Base-by-base conservation (phyloP, 495 filamentous ascomycete species). In the Penicillium parvum region DNA sequence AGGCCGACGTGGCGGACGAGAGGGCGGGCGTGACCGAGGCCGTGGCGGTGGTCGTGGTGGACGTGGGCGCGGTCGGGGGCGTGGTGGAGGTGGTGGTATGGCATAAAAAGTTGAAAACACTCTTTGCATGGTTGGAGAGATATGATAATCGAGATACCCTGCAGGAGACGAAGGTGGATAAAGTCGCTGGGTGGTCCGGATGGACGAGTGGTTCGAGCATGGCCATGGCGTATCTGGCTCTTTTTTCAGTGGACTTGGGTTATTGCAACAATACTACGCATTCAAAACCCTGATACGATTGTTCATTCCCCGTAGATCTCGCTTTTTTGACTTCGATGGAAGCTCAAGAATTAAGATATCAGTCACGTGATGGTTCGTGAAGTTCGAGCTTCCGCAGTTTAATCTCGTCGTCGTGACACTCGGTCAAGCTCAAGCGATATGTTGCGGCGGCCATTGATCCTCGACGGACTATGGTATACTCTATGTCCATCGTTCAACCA, bases 381-480 rank as follows among this genome's bases (percentile, higher is more conserved):
- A 15, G 12, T n/a, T 14, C 28, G 28, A 15, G 12, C n/a, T n/a
- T n/a, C n/a, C n/a, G n/a, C n/a, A n/a, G n/a, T n/a, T n/a, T n/a
- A n/a, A 30, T 15, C 16, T 30, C 28, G 7, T 4, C n/a, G 28
- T 2, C 28, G 28, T 14, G 8, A 15, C 12, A 15, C 28, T 30
- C 28, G 5, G 28, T 30, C 2, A 30, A 30, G 28, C 25, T 30
- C 40, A 39, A 53, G 43, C 32, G 58, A 58, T 56, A 78, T 78
- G 78, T 64, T 69, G 37, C 63, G 57, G 39, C 57, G 55, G 50
- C 60, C 69, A 45, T 53, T 79, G 22, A 57, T 73, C 21, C 47
- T 81, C 28, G 81, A 85, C 59, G 82, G 77, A 40, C 69, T 86
- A 32, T 85, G 79, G 81, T 75, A 78, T 53, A 82, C 75, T 62